Evolutionary conservation across 305 asterid species (phyloP).

Genomic region (Solanum hybrid): DNA sequence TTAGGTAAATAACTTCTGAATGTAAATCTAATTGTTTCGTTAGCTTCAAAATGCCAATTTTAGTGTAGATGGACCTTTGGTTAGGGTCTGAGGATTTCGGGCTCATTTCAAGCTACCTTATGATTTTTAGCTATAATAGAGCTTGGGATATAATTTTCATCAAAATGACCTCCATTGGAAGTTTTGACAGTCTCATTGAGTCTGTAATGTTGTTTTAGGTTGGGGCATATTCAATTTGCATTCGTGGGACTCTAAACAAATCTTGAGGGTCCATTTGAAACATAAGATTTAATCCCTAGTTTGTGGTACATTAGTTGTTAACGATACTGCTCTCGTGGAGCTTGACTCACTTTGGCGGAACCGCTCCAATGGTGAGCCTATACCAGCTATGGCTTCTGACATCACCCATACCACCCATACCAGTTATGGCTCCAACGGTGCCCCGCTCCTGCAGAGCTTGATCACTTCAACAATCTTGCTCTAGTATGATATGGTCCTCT

Average conservation of each 20-base stretch:
- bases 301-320: background rate
- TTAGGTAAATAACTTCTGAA: background rate
- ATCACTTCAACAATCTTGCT: background rate
- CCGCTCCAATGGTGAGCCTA: background rate
- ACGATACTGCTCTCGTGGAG: background rate
- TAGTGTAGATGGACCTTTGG: background rate
- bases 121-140: background rate
- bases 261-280: background rate
- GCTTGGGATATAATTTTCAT: background rate
- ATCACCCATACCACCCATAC: background rate
- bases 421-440: background rate
- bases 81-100: background rate
- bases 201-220: background rate
- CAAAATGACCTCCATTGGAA: background rate
- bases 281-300: background rate
- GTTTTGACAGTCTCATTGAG: background rate
- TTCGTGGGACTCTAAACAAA: background rate
- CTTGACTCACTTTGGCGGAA: background rate
- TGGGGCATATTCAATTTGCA: background rate
- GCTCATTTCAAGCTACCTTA: background rate
- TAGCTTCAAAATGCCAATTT: background rate
- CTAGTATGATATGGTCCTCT: background rate
- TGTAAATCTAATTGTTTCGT: background rate
- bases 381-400: background rate
- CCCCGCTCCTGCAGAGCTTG: background rate